Percentiles rank a stretch among this genome's conserved stretches.
These are phyloP conservation scores for Cajanus cajan DNA, from an alignment of 306 rosid species.

Conservation along the genomic window DNA sequence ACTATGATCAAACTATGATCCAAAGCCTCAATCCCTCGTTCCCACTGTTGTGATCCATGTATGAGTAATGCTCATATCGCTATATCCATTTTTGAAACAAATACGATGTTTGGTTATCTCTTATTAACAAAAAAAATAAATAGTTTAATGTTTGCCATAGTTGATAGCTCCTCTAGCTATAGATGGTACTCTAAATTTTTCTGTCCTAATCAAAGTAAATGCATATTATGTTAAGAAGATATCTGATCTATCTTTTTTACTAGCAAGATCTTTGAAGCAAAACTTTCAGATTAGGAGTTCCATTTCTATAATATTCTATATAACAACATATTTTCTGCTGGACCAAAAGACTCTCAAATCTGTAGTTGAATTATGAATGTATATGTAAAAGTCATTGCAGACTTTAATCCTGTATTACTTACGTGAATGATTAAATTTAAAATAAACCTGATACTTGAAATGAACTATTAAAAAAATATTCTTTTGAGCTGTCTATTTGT, in stretches of 20 bases:
- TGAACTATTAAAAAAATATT: background rate
- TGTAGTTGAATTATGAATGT: background rate
- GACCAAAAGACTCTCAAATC: background rate
- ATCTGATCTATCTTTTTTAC: background rate
- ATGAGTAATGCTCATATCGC: background rate
- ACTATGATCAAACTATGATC: no score
- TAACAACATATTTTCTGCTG: background rate
- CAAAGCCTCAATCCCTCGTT: background rate
- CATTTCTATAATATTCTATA: background rate
- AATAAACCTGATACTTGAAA: background rate
- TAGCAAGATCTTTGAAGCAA: background rate
- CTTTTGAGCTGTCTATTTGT: constrained; percentile 5
- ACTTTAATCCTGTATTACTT: background rate
- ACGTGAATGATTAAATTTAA: background rate
- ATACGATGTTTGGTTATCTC: background rate
- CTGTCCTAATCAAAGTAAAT: background rate
- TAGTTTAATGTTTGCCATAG: background rate
- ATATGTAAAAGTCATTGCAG: background rate
- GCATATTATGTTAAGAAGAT: background rate
- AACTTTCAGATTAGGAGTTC: background rate
- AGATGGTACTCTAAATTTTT: background rate
- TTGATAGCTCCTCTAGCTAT: background rate
- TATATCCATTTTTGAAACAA: background rate
- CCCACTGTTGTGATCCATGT: background rate
- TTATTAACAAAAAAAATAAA: background rate